These are phyloP conservation scores for Physocladia obscura DNA, from an alignment of 192 early-diverging fungal genomes.

Conservation along the genomic window DNA sequence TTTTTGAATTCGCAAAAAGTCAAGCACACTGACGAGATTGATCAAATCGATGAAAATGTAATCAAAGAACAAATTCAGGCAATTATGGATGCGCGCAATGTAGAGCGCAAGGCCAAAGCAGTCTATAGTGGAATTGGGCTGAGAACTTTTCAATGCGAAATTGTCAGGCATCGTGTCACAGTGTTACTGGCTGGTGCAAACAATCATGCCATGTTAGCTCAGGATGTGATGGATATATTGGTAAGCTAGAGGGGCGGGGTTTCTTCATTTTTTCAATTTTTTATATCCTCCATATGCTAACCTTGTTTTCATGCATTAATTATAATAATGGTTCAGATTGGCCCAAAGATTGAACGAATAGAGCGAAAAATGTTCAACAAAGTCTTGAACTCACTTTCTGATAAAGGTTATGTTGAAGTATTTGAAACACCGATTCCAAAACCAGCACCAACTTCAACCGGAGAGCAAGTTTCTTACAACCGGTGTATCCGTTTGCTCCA, in stretches of 20 bases:
- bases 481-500: constrained; percentile 56
- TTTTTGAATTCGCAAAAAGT: constrained; percentile 23
- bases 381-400: constrained; percentile 44
- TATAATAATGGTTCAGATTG: constrained; percentile 2
- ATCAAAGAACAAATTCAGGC: constrained; percentile 13
- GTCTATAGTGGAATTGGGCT: constrained; percentile 19
- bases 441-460: constrained; percentile 31
- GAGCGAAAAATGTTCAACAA: constrained; percentile 63
- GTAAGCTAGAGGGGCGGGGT: too few relatives aligned
- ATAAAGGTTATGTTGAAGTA: constrained; percentile 52
- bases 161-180: constrained; percentile 57
- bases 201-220: constrained; percentile 50
- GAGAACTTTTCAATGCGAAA: constrained; percentile 54
- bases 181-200: constrained; percentile 52
- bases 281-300: neutral
- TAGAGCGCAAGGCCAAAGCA: neutral
- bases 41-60: neutral
- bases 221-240: constrained; percentile 57
- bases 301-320: neutral
- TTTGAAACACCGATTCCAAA: constrained; percentile 27
- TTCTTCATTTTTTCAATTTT: too few relatives aligned
- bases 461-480: constrained; percentile 10
- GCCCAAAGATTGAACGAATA: constrained; percentile 13
- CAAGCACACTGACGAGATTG: constrained; percentile 20
- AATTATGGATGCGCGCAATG: constrained; percentile 8